These are phyloP conservation scores for Vigna mungo DNA, from an alignment of 306 rosid species.

Conservation along the genomic window DNA sequence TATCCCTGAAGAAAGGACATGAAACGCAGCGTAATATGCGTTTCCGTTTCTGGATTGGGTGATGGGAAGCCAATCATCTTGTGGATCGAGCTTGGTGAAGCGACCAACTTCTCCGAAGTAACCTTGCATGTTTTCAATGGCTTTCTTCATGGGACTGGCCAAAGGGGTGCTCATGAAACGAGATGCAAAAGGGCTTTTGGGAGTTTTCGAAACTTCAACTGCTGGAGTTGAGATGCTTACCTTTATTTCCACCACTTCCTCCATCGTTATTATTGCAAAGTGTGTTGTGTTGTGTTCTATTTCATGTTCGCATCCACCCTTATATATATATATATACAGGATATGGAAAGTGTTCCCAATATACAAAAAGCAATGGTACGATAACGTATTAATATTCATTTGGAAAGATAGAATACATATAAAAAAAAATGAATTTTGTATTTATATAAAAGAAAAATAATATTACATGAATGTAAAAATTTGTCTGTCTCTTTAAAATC, in stretches of 20 bases:
- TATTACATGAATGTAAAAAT: no score
- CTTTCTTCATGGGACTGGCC: slow-evolving; percentile 68
- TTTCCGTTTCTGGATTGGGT: slow-evolving; percentile 73
- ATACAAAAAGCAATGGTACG: no score
- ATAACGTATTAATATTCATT: no score
- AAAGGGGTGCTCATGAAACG: slow-evolving; percentile 58
- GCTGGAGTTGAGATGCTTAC: slow-evolving; percentile 30
- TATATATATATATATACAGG: not conserved
- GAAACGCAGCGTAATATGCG: slow-evolving; percentile 75
- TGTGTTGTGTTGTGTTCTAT: not conserved
- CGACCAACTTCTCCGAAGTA: slow-evolving; percentile 68
- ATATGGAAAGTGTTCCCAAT: no score
- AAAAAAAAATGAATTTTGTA: no score
- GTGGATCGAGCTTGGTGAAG: slow-evolving; percentile 68
- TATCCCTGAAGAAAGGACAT: slow-evolving; percentile 66
- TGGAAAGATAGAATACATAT: no score
- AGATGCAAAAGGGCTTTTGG: slow-evolving; percentile 50
- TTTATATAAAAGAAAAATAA: no score
- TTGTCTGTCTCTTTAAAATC: no score
- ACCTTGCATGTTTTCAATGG: slow-evolving; percentile 61
- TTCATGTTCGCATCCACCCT: not conserved
- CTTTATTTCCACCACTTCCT: slow-evolving; percentile 46
- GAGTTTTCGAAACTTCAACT: slow-evolving; percentile 33
- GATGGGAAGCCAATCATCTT: slow-evolving; percentile 88
- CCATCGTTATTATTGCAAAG: slow-evolving; percentile 33